These are phyloP conservation scores for Cryptococcus floricola DNA, from an alignment of 1,284 basidiomycete genomes.

Conservation along the genomic window DNA sequence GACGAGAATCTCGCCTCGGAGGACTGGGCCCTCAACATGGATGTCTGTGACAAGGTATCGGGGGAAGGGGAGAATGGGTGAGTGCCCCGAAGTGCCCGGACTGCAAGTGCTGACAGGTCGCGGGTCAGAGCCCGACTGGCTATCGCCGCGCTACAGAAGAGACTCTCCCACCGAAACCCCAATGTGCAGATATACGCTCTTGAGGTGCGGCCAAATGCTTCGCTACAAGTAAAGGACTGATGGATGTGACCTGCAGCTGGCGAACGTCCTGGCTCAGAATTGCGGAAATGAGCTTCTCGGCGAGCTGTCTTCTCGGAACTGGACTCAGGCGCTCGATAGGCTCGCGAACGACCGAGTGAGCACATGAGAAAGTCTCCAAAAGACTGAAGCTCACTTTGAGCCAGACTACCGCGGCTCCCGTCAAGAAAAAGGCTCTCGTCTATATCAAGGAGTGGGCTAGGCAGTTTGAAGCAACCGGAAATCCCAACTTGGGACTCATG, in stretches of 20 bases:
- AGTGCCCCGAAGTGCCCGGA: slow-evolving; percentile 17
- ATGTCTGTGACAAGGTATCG: slow-evolving; percentile 92
- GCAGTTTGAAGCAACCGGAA: slow-evolving; percentile 65
- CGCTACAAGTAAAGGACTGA: background rate
- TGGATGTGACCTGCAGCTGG: slow-evolving; percentile 53
- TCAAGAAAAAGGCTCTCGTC: slow-evolving; percentile 67
- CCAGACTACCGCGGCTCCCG: slow-evolving; percentile 83
- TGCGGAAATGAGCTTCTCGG: slow-evolving; percentile 74
- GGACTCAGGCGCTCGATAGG: slow-evolving; percentile 82
- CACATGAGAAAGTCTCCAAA: slow-evolving; percentile 12
- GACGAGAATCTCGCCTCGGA: slow-evolving; percentile 91
- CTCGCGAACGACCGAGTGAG: slow-evolving; percentile 81
- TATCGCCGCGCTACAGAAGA: slow-evolving; percentile 79
- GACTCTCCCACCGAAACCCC: slow-evolving; percentile 86
- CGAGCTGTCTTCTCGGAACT: slow-evolving; percentile 84
- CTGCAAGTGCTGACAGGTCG: background rate
- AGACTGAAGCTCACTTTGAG: background rate
- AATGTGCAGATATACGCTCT: slow-evolving; percentile 96
- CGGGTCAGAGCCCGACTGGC: slow-evolving; percentile 73
- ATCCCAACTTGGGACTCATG: slow-evolving; percentile 81
- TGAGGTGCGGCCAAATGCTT: slow-evolving; percentile 40
- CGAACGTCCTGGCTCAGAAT: slow-evolving; percentile 88
- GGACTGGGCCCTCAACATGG: slow-evolving; percentile 93
- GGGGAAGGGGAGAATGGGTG: slow-evolving; percentile 82
- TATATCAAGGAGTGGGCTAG: slow-evolving; percentile 80